Conservation (phyloP, 2,329 filamentous ascomycete genomes). For the Cladophialophora psammophila region DNA sequence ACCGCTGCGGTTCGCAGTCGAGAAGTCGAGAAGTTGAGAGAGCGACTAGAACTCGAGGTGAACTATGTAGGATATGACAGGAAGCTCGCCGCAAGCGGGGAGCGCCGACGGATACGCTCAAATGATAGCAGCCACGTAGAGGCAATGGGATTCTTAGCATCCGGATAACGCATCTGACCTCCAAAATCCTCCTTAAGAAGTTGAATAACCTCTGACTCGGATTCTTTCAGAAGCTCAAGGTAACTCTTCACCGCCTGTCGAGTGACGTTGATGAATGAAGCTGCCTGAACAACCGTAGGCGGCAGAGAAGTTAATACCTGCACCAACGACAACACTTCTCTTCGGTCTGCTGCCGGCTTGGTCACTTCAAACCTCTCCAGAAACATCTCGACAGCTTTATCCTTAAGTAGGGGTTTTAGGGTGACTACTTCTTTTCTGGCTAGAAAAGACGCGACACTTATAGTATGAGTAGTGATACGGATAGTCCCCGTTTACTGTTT, state of each 20-base stretch:
- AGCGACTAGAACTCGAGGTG: too few relatives aligned
- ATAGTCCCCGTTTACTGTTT: conserved; percentile 38
- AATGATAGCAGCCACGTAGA: too few relatives aligned
- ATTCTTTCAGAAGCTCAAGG: conserved; percentile 38
- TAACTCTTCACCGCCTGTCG: conserved; percentile 29
- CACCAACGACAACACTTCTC: conserved; percentile 28
- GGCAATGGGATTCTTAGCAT: too few relatives aligned
- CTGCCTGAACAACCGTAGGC: conserved; percentile 42
- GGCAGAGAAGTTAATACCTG: conserved; percentile 39
- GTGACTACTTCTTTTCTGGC: neutral
- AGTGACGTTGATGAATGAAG: conserved; percentile 38
- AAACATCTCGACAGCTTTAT: conserved; percentile 39
- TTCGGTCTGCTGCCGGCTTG: conserved; percentile 30
- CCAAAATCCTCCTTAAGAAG: conserved; percentile 46
- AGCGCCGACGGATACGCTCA: too few relatives aligned
- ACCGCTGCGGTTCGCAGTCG: too few relatives aligned
- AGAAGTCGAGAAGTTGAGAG: too few relatives aligned
- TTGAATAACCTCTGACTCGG: conserved; percentile 42
- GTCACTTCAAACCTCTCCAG: conserved; percentile 18
- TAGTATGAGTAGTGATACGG: conserved; percentile 45
- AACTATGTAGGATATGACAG: too few relatives aligned
- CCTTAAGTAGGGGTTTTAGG: too few relatives aligned
- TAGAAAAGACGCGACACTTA: conserved; percentile 36
- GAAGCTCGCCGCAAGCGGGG: too few relatives aligned
- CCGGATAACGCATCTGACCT: too few relatives aligned